Conservation (phyloP, 805 yeast genomes). For the Saccharomycopsis guyanensis region DNA sequence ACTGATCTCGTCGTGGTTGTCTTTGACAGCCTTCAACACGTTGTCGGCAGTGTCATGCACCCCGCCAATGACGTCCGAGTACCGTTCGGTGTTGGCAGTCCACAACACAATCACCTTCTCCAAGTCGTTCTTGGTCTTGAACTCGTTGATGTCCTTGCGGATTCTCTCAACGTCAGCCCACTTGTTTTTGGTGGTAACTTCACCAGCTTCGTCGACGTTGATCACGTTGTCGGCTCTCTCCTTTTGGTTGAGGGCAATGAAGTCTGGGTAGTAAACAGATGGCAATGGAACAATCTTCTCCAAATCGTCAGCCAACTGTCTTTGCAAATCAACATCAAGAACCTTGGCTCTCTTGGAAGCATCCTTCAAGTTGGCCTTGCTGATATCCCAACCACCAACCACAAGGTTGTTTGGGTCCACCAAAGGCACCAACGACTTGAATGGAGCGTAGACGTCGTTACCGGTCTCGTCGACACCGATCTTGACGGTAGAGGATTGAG, state of each 20-base stretch:
- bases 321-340: constrained; percentile 76
- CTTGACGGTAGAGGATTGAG: constrained; percentile 86
- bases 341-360: constrained; percentile 86
- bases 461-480: constrained; percentile 78
- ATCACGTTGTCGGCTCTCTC: constrained; percentile 85
- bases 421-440: constrained; percentile 82
- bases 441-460: constrained; percentile 85
- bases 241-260: constrained; percentile 90
- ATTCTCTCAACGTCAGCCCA: constrained; percentile 87
- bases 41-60: constrained; percentile 87
- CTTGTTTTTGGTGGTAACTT: constrained; percentile 50
- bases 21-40: constrained; percentile 63
- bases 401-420: constrained; percentile 85
- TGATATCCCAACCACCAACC: constrained; percentile 94
- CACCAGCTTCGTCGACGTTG: constrained; percentile 46
- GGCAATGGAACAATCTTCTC: constrained; percentile 61
- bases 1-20: constrained; percentile 74
- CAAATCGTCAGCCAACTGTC: constrained; percentile 60
- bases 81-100: constrained; percentile 97
- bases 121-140: constrained; percentile 62
- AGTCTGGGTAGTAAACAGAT: constrained; percentile 91
- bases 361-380: constrained; percentile 55
- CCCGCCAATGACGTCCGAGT: constrained; percentile 66
- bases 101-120: constrained; percentile 88
- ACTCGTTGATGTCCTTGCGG: constrained; percentile 74